Evolutionary conservation across 2,329 filamentous ascomycete genomes (phyloP).

Genomic region (Fusarium sp.): DNA sequence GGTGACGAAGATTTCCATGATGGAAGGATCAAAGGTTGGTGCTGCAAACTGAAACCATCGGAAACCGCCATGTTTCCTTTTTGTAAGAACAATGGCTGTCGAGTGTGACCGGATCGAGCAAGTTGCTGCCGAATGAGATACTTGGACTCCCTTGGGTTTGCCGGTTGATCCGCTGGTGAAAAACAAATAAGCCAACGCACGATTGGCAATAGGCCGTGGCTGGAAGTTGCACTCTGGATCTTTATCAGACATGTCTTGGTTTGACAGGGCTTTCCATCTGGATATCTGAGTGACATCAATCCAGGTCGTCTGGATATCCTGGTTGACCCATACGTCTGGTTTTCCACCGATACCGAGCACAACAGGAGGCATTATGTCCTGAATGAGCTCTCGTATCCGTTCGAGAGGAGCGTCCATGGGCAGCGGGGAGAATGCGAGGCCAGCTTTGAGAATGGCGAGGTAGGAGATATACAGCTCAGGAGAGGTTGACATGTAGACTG

Average conservation of each 20-base stretch:
- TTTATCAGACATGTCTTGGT: too few species aligned
- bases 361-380: not conserved
- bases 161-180: conserved; percentile 3
- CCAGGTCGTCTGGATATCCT: not conserved
- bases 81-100: not conserved
- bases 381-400: not conserved
- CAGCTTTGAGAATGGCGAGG: conserved; percentile 50
- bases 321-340: not conserved
- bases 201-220: not conserved
- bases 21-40: conserved; percentile 76
- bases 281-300: not conserved
- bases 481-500: conserved; percentile 17
- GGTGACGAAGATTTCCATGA: conserved; percentile 86
- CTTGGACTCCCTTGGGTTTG: not conserved
- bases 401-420: conserved; percentile 48
- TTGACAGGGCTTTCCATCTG: not conserved
- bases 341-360: conserved; percentile 1
- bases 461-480: conserved; percentile 53
- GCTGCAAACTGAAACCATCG: conserved; percentile 53
- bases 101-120: not conserved
- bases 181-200: not conserved
- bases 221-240: not conserved
- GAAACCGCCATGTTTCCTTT: conserved; percentile 37
- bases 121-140: not conserved
- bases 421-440: conserved; percentile 52